These are phyloP conservation scores for Bothia castanella DNA, from an alignment of 1,284 basidiomycete genomes.

Conservation along the genomic window DNA sequence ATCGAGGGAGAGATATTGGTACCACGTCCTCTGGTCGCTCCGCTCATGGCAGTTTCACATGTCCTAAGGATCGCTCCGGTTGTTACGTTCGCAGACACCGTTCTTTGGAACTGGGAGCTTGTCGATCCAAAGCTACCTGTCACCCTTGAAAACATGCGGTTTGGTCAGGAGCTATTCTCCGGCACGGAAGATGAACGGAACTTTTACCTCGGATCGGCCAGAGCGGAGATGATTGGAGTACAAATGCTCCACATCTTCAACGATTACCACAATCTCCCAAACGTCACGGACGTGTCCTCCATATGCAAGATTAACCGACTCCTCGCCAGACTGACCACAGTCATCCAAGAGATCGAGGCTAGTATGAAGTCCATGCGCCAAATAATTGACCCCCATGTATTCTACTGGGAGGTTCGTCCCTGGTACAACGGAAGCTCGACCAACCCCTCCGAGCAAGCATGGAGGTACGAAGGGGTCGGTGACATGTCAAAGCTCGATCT, in stretches of 20 bases:
- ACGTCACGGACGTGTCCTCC: constrained; percentile 64
- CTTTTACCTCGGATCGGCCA: constrained; percentile 86
- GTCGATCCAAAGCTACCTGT: constrained; percentile 51
- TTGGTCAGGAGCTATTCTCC: constrained; percentile 73
- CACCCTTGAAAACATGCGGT: constrained; percentile 61
- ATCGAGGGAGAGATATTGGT: constrained; percentile 48
- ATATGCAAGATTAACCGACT: constrained; percentile 71
- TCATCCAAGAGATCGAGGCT: constrained; percentile 73
- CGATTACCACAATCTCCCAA: constrained; percentile 71
- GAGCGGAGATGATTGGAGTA: constrained; percentile 84
- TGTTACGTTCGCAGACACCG: constrained; percentile 93
- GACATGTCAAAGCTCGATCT: constrained; percentile 57
- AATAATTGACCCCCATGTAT: constrained; percentile 80
- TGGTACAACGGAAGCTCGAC: constrained; percentile 87
- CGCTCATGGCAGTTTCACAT: constrained; percentile 73
- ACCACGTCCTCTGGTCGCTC: constrained; percentile 77
- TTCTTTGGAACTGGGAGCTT: constrained; percentile 90
- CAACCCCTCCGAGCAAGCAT: constrained; percentile 53
- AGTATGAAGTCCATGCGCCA: constrained; percentile 69
- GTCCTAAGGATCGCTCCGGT: constrained; percentile 86
- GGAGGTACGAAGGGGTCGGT: constrained; percentile 83
- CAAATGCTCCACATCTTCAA: constrained; percentile 87
- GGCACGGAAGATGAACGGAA: constrained; percentile 79
- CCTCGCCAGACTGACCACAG: constrained; percentile 62
- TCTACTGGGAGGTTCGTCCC: constrained; percentile 89